Percentiles rank a stretch among this genome's conserved stretches.
Conservation (phyloP, 1,284 basidiomycete species). For the Vanrija sp. region DNA sequence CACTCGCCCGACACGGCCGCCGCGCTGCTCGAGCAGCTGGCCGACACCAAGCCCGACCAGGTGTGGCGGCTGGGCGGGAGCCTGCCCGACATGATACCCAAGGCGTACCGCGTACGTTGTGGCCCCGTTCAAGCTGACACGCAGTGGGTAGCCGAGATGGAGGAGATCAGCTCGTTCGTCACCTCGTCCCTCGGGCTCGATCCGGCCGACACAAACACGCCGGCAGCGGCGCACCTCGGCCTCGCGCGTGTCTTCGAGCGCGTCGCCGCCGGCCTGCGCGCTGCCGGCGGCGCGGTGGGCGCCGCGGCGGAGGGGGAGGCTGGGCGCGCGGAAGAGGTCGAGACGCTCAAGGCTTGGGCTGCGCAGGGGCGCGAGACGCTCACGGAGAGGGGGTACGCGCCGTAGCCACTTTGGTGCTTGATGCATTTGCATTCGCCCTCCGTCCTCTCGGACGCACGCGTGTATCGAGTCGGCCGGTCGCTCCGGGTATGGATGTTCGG, state of each 20-base stretch:
- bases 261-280: slow-evolving; percentile 14
- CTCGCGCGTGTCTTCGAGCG: slow-evolving; percentile 18
- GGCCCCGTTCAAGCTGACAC: neutral
- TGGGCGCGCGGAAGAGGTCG: slow-evolving; percentile 5
- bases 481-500: too few species aligned
- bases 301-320: neutral
- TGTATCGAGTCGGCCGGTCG: too few species aligned
- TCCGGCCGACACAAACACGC: neutral
- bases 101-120: slow-evolving; percentile 23
- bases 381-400: slow-evolving; percentile 5
- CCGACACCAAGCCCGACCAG: slow-evolving; percentile 1
- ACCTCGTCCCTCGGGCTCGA: slow-evolving; percentile 1
- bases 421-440: too few species aligned
- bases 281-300: neutral
- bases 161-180: slow-evolving; percentile 20
- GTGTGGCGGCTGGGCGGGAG: neutral
- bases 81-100: slow-evolving; percentile 13
- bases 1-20: slow-evolving; percentile 18
- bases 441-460: too few species aligned
- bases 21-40: slow-evolving; percentile 14
- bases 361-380: slow-evolving; percentile 13
- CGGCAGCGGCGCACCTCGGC: slow-evolving; percentile 1
- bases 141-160: slow-evolving; percentile 18
- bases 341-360: slow-evolving; percentile 5
- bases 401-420: too few species aligned